phyloP scores from a whole-genome alignment of 495 filamentous ascomycete genomes.

The Antarctomyces pellizariae region DNA sequence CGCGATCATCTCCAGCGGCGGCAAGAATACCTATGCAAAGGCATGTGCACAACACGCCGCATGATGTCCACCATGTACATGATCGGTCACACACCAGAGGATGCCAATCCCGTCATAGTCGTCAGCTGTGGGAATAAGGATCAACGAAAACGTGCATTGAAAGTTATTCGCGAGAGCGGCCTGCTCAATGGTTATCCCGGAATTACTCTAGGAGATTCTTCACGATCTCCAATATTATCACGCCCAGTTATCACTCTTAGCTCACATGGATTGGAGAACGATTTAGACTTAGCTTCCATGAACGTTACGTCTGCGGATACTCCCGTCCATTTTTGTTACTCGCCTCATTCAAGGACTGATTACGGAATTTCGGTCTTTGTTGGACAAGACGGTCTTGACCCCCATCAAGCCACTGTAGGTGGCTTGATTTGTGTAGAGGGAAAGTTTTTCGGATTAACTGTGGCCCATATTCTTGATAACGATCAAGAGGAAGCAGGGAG shows the following conservation, averaged over 20 bases:
- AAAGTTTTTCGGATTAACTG: neutral
- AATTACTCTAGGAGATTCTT: conserved; percentile 5
- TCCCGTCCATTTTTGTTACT: too few species aligned
- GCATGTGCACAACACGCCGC: conserved; percentile 1
- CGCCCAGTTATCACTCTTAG: too few species aligned
- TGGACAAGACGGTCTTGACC: too few species aligned
- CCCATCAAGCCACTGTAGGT: too few species aligned
- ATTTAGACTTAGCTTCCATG: too few species aligned
- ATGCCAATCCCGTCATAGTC: conserved; percentile 2
- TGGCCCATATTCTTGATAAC: neutral
- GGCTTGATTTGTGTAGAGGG: neutral
- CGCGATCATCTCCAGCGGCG: conserved; percentile 2
- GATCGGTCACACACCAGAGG: conserved; percentile 2
- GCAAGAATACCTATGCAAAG: conserved; percentile 2
- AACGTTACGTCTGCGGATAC: too few species aligned
- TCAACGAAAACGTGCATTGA: conserved; percentile 4
- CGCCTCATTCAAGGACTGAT: too few species aligned
- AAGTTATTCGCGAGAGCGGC: conserved; percentile 1
- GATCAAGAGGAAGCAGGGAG: neutral
- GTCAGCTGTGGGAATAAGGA: conserved; percentile 6
- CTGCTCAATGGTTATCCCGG: conserved; percentile 3
- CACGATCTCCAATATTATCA: conserved; percentile 2
- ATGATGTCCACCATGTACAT: conserved; percentile 7
- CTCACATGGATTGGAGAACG: too few species aligned
- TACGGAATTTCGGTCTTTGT: too few species aligned